Conservation (phyloP, 768 basidiomycete species). For the Boletus speciosus region DNA sequence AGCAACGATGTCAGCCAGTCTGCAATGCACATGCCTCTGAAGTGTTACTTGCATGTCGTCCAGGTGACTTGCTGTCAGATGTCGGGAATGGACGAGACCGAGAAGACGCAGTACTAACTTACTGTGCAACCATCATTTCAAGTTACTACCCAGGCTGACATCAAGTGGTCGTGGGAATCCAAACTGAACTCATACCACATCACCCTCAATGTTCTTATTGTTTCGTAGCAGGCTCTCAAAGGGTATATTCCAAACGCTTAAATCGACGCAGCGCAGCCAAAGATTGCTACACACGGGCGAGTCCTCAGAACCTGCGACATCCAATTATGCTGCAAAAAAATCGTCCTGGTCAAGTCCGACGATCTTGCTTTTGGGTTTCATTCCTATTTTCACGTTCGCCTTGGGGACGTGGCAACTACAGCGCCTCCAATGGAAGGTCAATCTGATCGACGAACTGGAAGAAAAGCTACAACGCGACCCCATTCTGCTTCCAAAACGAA, state of each 20-base stretch:
- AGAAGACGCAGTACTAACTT: constrained; percentile 8
- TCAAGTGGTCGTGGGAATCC: constrained; percentile 20
- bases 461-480: constrained; percentile 81
- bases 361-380: constrained; percentile 72
- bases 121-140: background rate
- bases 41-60: constrained; percentile 26
- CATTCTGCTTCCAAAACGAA: constrained; percentile 71
- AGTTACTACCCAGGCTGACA: background rate
- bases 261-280: constrained; percentile 7
- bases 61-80: background rate
- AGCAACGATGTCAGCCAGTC: constrained; percentile 7
- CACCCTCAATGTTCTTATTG: constrained; percentile 18
- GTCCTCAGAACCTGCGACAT: constrained; percentile 25
- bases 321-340: constrained; percentile 55
- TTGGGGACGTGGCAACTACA: constrained; percentile 94
- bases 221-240: constrained; percentile 13
- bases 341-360: constrained; percentile 66
- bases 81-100: background rate
- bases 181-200: background rate
- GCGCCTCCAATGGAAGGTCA: constrained; percentile 91
- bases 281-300: constrained; percentile 14
- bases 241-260: constrained; percentile 3
- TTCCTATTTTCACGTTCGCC: constrained; percentile 87
- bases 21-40: background rate
- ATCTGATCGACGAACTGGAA: constrained; percentile 89